Evolutionary conservation across 768 basidiomycete species (phyloP).

Genomic region (Leccinellum albellum): DNA sequence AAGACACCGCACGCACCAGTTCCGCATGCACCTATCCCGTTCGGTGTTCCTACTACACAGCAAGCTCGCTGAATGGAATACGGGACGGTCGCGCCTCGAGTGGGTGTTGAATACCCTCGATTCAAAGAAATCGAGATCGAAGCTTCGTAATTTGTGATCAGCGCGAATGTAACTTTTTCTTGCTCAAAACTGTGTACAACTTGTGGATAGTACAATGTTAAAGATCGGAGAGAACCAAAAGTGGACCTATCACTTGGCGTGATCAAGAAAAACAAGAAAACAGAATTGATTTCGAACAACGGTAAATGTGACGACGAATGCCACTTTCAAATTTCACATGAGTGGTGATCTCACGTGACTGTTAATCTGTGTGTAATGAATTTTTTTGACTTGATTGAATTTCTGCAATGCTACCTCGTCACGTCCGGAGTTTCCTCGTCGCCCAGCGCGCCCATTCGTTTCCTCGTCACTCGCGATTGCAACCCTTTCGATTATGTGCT

Average conservation of each 20-base stretch:
- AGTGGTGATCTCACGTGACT: constrained; percentile 10
- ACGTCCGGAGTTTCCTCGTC: constrained; percentile 38
- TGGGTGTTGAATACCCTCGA: too few relatives aligned
- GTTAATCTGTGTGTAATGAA: constrained; percentile 1
- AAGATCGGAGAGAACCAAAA: too few relatives aligned
- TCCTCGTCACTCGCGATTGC: constrained; percentile 10
- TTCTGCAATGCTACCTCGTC: constrained; percentile 44
- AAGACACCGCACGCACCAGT: constrained; percentile 63
- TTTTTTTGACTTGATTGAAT: constrained; percentile 8
- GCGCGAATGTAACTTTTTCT: too few relatives aligned
- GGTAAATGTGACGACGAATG: too few relatives aligned
- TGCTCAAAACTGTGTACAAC: too few relatives aligned
- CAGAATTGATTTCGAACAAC: too few relatives aligned
- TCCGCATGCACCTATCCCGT: constrained; percentile 61
- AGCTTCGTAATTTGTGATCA: not conserved
- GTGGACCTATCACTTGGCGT: too few relatives aligned
- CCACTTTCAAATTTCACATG: too few relatives aligned
- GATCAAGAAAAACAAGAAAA: not conserved
- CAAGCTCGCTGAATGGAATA: constrained; percentile 7
- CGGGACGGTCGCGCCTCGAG: too few relatives aligned
- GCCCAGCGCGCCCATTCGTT: constrained; percentile 26
- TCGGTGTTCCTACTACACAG: constrained; percentile 49
- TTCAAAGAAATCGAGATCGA: too few relatives aligned
- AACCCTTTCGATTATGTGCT: constrained; percentile 27
- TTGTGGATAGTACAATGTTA: too few relatives aligned